Evolutionary conservation across 495 filamentous ascomycete genomes (phyloP).

Genomic region (Tuber magnatum): DNA sequence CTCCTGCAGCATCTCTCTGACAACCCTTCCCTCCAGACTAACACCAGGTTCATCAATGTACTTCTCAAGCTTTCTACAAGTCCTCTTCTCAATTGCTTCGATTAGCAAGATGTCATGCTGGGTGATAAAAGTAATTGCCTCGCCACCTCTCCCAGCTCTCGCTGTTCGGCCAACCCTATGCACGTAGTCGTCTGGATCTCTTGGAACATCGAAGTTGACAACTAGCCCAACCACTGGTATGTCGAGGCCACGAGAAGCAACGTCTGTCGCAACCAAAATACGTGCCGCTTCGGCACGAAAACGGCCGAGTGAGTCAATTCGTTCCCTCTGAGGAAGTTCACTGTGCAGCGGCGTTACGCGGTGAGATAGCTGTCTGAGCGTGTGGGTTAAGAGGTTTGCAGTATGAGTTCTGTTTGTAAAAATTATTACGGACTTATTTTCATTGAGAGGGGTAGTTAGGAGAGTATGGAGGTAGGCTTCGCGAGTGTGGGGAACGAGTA

Average conservation of each 20-base stretch:
- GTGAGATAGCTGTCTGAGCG: conserved; percentile 75
- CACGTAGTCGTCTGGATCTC: conserved; percentile 94
- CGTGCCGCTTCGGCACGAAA: conserved; percentile 89
- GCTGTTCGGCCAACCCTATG: conserved; percentile 94
- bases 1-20: conserved; percentile 72
- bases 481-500: conserved; percentile 78
- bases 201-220: conserved; percentile 89
- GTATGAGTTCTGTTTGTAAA: conserved; percentile 92
- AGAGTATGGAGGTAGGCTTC: conserved; percentile 92
- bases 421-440: conserved; percentile 69
- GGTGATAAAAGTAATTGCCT: conserved; percentile 80
- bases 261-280: conserved; percentile 89
- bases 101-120: conserved; percentile 85
- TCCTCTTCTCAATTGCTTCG: conserved; percentile 75
- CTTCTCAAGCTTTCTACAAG: conserved; percentile 70
- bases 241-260: conserved; percentile 91
- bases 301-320: conserved; percentile 75
- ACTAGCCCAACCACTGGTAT: conserved; percentile 87
- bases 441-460: conserved; percentile 69
- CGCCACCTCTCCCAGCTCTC: conserved; percentile 73
- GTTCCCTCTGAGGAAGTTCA: conserved; percentile 68
- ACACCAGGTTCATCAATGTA: conserved; percentile 77
- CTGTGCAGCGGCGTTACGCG: conserved; percentile 88
- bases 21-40: conserved; percentile 77
- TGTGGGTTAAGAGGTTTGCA: conserved; percentile 77